phyloP scores from a whole-genome alignment of 2,329 filamentous ascomycete species.

The Penicillium psychrosexuale region DNA sequence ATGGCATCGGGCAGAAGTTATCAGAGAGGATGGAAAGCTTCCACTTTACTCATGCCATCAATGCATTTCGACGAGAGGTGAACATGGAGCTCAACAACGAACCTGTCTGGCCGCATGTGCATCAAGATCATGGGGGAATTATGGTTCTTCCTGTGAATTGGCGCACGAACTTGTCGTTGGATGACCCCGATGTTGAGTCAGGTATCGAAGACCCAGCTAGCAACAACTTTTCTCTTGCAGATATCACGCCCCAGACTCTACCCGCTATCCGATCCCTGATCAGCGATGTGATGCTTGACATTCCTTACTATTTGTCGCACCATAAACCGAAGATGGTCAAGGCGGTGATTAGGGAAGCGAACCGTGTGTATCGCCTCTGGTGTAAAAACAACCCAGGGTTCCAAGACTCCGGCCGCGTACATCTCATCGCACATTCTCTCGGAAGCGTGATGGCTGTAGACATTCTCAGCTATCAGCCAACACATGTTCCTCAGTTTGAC shows the following conservation, averaged over 20 bases:
- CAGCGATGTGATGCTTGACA: constrained; percentile 96
- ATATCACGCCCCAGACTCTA: constrained; percentile 88
- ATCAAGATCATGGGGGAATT: constrained; percentile 76
- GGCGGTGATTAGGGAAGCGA: constrained; percentile 84
- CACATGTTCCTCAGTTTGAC: constrained; percentile 54
- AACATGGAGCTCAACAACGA: constrained; percentile 78
- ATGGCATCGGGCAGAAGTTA: constrained; percentile 95
- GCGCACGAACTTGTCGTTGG: constrained; percentile 83
- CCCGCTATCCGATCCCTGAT: constrained; percentile 92
- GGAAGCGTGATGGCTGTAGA: constrained; percentile 94
- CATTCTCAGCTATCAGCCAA: constrained; percentile 85
- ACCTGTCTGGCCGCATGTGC: constrained; percentile 69
- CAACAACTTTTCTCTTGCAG: constrained; percentile 68
- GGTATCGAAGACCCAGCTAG: constrained; percentile 53
- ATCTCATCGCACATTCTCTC: constrained; percentile 88
- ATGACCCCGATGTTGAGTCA: constrained; percentile 66
- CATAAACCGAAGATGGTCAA: constrained; percentile 94
- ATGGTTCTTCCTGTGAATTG: constrained; percentile 96
- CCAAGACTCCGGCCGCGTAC: constrained; percentile 73
- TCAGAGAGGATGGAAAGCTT: constrained; percentile 94
- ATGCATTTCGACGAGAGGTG: constrained; percentile 78
- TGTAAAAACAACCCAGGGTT: constrained; percentile 91
- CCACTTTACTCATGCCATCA: constrained; percentile 95
- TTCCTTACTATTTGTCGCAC: constrained; percentile 95
- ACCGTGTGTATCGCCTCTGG: constrained; percentile 93